phyloP scores from a whole-genome alignment of 768 basidiomycete species.

The Russula griseocarnosa region DNA sequence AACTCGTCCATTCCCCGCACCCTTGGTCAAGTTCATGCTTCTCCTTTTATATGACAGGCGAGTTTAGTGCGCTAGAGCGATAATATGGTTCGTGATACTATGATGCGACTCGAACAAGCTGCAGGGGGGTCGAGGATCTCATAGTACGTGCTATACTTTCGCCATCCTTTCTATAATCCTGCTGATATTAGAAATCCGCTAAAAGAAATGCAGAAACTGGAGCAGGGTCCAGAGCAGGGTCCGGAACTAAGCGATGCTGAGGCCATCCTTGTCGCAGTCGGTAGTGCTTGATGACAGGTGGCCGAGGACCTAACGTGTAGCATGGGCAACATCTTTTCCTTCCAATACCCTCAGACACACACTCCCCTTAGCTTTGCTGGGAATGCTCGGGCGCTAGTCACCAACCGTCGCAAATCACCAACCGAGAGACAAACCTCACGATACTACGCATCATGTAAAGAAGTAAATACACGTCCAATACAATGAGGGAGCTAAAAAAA shows the following conservation, averaged over 20 bases:
- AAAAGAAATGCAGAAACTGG: conserved; percentile 43
- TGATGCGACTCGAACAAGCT: conserved; percentile 56
- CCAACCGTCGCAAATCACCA: no score
- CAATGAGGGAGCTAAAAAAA: not conserved
- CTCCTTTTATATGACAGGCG: no score
- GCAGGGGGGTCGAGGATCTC: conserved; percentile 59
- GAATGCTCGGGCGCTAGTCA: not conserved
- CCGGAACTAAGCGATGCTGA: conserved; percentile 47
- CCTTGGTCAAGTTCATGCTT: not conserved
- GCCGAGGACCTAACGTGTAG: not conserved
- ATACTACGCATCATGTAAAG: not conserved
- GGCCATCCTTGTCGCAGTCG: conserved; percentile 45
- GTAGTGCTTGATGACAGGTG: not conserved
- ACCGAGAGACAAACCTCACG: not conserved
- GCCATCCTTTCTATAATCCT: no score
- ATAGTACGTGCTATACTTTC: conserved; percentile 49
- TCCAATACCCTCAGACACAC: no score
- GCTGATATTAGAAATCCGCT: conserved; percentile 44
- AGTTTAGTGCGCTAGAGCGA: conserved; percentile 63
- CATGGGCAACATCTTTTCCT: not conserved
- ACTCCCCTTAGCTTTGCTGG: no score
- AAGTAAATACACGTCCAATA: not conserved
- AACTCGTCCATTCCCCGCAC: conserved; percentile 14
- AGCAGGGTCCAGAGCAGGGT: no score
- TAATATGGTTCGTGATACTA: conserved; percentile 74